Evolutionary conservation across 2,329 filamentous ascomycete genomes (phyloP), one percentile per base, ranked within the genome.

Genomic region (Zymoseptoria brevis): DNA sequence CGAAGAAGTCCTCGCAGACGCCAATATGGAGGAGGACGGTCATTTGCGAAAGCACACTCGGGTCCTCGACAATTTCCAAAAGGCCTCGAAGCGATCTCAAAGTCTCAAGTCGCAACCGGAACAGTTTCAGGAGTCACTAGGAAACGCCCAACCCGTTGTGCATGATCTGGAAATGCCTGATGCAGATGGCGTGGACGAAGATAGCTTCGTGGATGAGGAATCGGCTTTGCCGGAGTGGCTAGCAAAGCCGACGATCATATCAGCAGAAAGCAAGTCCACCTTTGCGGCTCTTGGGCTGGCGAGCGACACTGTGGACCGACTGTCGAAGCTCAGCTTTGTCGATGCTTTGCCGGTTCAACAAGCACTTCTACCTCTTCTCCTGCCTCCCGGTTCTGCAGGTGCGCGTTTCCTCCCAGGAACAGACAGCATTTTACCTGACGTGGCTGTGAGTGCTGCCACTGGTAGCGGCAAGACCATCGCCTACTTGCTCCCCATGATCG

Each of bases 401-500:
- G 62, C 69, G 13, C 59, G 48, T 3, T 70, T 60, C 53, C 29
- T 65, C 3, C 63, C 66, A 13, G 69, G 68, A 5, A 67, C 67
- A 11, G 67, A 71, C 45, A 55, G 55, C 21, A 57, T 70, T n/a
- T 0, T 72, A 8, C 80, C 82, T 50, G 94, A 99, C 72, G 75
- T 99, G 4, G 87, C 96, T 51, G 87, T 99, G 2, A 94, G 91
- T 7, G 94, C 95, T 0, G 89, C 93, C 1, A 99, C 94, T 0
- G 94, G 94, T 8, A 97, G 94, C 0, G 94, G 94, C 58, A 99
- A 99, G 72, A 99, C 94, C 0, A 75, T 99, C 16, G 88, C 93
- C 0, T 99, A 99, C 69, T 84, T 93, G 0, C 77, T 99, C 2
- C 94, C 94, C 0, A 85, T 99, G 60, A 82, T 96, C 3, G 84